Evolutionary conservation across 2,329 filamentous ascomycete species (phyloP), one percentile per base, ranked within the genome.

Genomic region (Fusarium heterosporum): DNA sequence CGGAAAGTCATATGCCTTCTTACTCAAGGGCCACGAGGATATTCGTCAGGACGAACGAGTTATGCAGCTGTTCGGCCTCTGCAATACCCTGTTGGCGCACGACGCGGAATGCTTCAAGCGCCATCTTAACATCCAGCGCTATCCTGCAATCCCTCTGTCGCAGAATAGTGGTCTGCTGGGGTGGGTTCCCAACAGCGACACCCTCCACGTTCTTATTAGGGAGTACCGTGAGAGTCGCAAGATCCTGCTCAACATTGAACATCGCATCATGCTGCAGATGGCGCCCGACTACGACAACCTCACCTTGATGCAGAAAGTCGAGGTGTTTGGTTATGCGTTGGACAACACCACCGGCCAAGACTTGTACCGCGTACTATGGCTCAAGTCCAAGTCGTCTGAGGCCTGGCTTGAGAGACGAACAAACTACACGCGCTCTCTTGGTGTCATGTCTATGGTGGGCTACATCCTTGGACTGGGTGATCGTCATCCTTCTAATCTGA

Each of bases 361-460:
- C 80, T 84, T 99, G 26, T 99, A 99, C 79, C 92, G 96, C 36
- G 95, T 99, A 3, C 83, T 99, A 34, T 99, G 96, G 96, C 86
- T 99, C 71, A 99, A 99, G 87, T 97, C 93, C 75, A 97, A 97
- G 84, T 97, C 92, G 64, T 97, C 95, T 0, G 96, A 99, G 78
- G 91, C 95, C 3, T 99, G 96, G 96, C 89, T 99, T 32, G 96
- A 98, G 78, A 88, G 96, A 41, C 91, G 96, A 52, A 99, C 96
- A n/a, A 99, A 97, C 77, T 99, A 99, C 81, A 99, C 96, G 17
- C 91, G 96, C 58, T 98, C 95, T 2, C 85, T 99, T 3, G 96
- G 93, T 72, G 96, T 99, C 73, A 99, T 99, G 96, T 97, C 93
- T n/a, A 99, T 99, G 93, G 96, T 98, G n/a, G 96, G 96, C 66